Conservation (phyloP, 306 rosid genomes). For the Chamaecrista fasciculata region DNA sequence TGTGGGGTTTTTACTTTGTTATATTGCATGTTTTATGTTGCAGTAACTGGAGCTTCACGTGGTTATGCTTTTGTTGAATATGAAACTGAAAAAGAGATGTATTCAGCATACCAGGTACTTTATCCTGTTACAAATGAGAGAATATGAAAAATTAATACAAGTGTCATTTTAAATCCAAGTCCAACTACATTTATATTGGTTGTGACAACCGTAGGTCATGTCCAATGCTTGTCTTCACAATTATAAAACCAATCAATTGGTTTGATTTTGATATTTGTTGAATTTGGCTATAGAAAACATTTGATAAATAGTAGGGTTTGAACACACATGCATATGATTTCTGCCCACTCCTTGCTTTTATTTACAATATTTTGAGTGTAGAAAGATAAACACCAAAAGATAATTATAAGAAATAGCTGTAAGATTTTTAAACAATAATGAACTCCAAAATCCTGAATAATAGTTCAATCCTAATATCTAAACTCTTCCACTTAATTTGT, state of each 20-base stretch:
- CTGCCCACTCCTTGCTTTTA: not conserved
- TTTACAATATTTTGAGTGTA: not conserved
- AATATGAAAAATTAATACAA: not conserved
- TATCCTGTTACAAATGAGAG: constrained; percentile 4
- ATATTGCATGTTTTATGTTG: constrained; percentile 21
- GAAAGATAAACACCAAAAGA: not conserved
- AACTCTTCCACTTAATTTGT: not conserved
- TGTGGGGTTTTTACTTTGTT: not conserved
- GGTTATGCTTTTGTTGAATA: constrained; percentile 95
- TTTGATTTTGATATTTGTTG: not conserved
- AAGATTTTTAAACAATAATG: too few relatives aligned
- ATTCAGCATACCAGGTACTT: constrained; percentile 64
- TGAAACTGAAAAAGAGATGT: constrained; percentile 83
- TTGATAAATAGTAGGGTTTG: not conserved
- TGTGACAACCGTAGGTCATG: not conserved
- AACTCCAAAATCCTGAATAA: not conserved
- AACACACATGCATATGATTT: not conserved
- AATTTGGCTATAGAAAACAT: not conserved
- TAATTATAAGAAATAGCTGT: not conserved
- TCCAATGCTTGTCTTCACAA: not conserved
- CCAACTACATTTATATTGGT: not conserved
- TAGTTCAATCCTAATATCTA: not conserved
- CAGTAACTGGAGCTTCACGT: constrained; percentile 90
- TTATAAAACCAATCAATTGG: not conserved
- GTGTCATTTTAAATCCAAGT: not conserved